Evolutionary conservation across 345 rosid genomes (phyloP).

Genomic region (Heritiera fomes): DNA sequence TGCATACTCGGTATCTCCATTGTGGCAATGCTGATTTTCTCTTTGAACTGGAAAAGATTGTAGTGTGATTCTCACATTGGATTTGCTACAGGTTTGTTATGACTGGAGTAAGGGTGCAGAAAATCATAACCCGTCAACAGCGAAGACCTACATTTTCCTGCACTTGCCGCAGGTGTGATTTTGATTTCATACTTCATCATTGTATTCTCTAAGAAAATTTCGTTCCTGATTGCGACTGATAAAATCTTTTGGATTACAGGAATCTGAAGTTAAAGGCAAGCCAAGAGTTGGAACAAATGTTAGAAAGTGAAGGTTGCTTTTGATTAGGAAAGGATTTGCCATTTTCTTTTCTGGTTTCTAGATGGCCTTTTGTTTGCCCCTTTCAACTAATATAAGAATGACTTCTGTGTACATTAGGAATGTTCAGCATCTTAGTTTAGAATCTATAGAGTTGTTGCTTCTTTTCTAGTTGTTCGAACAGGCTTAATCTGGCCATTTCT

Average conservation of each 20-base stretch:
- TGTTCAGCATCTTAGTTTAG: conserved; percentile 2
- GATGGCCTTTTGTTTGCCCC: neutral
- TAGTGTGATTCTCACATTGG: neutral
- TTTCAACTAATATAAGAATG: neutral
- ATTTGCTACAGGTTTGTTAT: conserved; percentile 63
- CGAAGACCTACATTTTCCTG: conserved; percentile 58
- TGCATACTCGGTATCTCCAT: conserved; percentile 74
- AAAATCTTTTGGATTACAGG: conserved; percentile 44
- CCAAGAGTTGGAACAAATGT: conserved; percentile 60
- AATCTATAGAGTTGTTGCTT: neutral
- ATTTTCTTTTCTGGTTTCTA: neutral
- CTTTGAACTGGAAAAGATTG: neutral
- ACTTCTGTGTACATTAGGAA: neutral
- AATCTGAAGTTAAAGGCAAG: conserved; percentile 81
- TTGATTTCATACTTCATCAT: neutral
- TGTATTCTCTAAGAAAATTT: neutral
- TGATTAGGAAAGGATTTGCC: neutral
- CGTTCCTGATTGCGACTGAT: neutral
- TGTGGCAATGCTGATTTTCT: neutral
- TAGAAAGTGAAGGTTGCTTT: conserved; percentile 45
- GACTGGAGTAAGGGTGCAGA: conserved; percentile 98
- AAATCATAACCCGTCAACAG: conserved; percentile 75
- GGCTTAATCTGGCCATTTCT: neutral
- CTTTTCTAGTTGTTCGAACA: neutral
- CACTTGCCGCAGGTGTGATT: conserved; percentile 60